Percentiles rank a stretch among this genome's conserved stretches.
Evolutionary conservation across 2,329 filamentous ascomycete genomes (phyloP).

Genomic region (Fusarium proliferatum): DNA sequence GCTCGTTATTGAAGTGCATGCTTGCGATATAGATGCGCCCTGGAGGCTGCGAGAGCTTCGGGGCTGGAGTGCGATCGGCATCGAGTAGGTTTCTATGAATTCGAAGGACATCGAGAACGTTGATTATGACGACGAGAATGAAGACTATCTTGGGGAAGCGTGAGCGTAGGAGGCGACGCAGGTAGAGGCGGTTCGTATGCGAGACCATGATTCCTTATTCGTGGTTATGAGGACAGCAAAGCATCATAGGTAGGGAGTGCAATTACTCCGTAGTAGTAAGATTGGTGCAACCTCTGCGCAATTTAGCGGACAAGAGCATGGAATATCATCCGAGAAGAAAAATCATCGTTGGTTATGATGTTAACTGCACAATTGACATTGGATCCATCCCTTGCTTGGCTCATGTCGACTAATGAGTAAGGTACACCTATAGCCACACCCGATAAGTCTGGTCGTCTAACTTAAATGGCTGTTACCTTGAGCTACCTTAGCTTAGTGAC

Average conservation of each 20-base stretch:
- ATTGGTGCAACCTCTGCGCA: background rate
- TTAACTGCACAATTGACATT: background rate
- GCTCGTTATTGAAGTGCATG: constrained; percentile 75
- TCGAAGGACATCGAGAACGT: constrained; percentile 54
- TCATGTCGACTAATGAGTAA: constrained; percentile 2
- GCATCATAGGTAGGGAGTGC: constrained; percentile 33
- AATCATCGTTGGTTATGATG: constrained; percentile 4
- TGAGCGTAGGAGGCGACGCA: constrained; percentile 53
- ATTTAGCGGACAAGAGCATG: background rate
- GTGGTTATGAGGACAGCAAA: constrained; percentile 31
- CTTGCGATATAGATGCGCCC: constrained; percentile 73
- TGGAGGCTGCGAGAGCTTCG: constrained; percentile 43
- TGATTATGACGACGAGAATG: constrained; percentile 51
- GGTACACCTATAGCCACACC: background rate
- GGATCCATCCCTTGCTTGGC: constrained; percentile 19
- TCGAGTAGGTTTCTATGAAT: constrained; percentile 50
- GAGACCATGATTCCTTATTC: constrained; percentile 47
- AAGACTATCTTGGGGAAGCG: constrained; percentile 50
- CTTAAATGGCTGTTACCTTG: background rate
- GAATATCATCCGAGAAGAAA: background rate
- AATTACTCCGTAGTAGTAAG: background rate
- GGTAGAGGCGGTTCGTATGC: constrained; percentile 47
- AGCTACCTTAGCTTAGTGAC: background rate
- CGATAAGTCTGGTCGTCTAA: background rate
- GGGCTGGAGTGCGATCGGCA: constrained; percentile 40